Evolutionary conservation across 805 yeast genomes (phyloP).

Genomic region (Candida alai): DNA sequence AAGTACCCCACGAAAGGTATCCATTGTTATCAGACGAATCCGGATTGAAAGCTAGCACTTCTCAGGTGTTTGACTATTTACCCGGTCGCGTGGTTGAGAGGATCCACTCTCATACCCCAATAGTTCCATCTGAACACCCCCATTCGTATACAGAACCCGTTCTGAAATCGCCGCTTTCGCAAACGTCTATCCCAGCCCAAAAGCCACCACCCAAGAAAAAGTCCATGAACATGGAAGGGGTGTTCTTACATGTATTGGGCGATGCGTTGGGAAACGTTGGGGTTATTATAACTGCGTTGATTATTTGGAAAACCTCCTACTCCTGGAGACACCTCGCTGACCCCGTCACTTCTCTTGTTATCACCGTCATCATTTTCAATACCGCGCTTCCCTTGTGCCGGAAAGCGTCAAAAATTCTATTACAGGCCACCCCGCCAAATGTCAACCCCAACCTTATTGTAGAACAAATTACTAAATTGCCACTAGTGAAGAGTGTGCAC

Average conservation of each 20-base stretch:
- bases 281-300: slow-evolving; percentile 82
- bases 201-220: slow-evolving; percentile 33
- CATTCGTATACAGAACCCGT: slow-evolving; percentile 10
- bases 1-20: slow-evolving; percentile 12
- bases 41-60: slow-evolving; percentile 5
- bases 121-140: slow-evolving; percentile 1
- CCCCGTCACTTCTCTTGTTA: slow-evolving; percentile 79
- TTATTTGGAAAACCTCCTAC: slow-evolving; percentile 91
- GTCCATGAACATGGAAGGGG: slow-evolving; percentile 97
- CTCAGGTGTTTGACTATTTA: slow-evolving; percentile 33
- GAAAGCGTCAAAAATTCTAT: slow-evolving; percentile 77
- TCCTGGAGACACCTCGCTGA: slow-evolving; percentile 85
- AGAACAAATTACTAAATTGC: slow-evolving; percentile 59
- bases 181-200: slow-evolving; percentile 10
- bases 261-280: slow-evolving; percentile 96
- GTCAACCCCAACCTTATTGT: slow-evolving; percentile 73
- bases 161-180: too few species aligned
- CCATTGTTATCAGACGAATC: neutral
- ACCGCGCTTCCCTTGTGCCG: slow-evolving; percentile 88
- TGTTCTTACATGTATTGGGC: slow-evolving; percentile 89
- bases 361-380: slow-evolving; percentile 84
- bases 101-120: slow-evolving; percentile 14
- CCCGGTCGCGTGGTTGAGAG: slow-evolving; percentile 47
- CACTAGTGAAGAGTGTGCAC: slow-evolving; percentile 80
- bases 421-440: slow-evolving; percentile 90